These are phyloP conservation scores for Aspergillus felis DNA, from an alignment of 2,329 filamentous ascomycete species.

Conservation along the genomic window DNA sequence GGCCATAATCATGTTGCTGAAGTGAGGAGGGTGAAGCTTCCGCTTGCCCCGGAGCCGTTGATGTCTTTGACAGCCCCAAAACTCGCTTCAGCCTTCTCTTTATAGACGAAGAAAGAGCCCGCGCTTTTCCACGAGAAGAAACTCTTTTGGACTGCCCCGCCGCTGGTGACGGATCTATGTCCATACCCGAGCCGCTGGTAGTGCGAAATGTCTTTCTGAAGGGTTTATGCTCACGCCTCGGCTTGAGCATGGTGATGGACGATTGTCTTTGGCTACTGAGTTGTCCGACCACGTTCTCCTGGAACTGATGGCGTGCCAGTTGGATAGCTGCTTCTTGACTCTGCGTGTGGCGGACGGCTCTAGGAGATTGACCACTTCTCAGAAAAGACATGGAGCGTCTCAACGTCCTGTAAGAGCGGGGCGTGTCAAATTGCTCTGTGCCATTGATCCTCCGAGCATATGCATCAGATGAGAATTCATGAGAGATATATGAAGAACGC, in stretches of 20 bases:
- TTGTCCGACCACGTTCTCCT: constrained; percentile 21
- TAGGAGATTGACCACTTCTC: constrained; percentile 21
- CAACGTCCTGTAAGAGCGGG: constrained; percentile 23
- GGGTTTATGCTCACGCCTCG: constrained; percentile 29
- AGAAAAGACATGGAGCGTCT: constrained; percentile 44
- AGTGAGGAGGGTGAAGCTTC: constrained; percentile 21
- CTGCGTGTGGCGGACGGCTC: constrained; percentile 20
- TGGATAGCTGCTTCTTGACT: constrained; percentile 39
- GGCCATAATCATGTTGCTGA: constrained; percentile 6
- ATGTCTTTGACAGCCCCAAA: constrained; percentile 32
- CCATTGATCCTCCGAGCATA: constrained; percentile 6
- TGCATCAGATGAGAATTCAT: constrained; percentile 12
- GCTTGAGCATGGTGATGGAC: constrained; percentile 19
- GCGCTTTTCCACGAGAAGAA: constrained; percentile 24
- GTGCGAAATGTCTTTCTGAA: constrained; percentile 36
- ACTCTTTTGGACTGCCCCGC: constrained; percentile 1
- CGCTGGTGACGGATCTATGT: constrained; percentile 8
- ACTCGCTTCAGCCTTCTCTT: constrained; percentile 40
- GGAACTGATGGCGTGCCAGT: constrained; percentile 39
- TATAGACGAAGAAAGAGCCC: constrained; percentile 40
- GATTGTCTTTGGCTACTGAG: constrained; percentile 18
- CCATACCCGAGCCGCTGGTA: constrained; percentile 21
- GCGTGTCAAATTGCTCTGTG: constrained; percentile 1
- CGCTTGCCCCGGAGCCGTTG: constrained; percentile 15
- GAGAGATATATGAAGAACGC: constrained; percentile 20